Evolutionary conservation across 2,329 filamentous ascomycete species (phyloP), one percentile per base, ranked within the genome.

Genomic region (Beauveria rudraprayagi): DNA sequence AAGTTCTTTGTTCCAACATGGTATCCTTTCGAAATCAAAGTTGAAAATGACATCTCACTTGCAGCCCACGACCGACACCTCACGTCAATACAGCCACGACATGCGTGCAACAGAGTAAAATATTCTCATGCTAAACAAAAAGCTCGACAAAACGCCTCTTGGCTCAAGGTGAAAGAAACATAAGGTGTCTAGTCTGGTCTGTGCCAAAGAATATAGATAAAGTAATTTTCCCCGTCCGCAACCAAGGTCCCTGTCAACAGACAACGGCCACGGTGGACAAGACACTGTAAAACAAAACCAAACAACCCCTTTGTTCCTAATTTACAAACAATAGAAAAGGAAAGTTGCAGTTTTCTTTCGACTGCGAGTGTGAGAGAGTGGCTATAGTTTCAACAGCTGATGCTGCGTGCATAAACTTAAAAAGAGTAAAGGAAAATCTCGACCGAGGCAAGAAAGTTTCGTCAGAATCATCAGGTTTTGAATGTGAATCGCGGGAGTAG

Each of bases 381-480:
- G 46, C 55, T 57, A 17, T 50, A 26, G 43, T 30, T 60, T 40
- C 24, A 37, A 60, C 50, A 60, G 22, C 9, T 26, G 28, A 48
- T 47, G 58, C 58, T 47, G 51, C 41, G 43, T 37, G 51, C 41
- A 46, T 52, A 16, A 59, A 59, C 44, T 43, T 28, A 60, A 60
- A 19, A 17, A 7, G 24, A 53, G 37, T 46, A 46, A 34, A 19
- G n/a, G 22, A 53, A 59, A 52, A 40, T 4, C n/a, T 60, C 28
- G 51, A 60, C 58, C 50, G 41, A 60, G 34, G 34, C 43, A 60
- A 54, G 41, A 47, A 47, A 28, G 57, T 37, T 54, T 60, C 58
- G 58, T 60, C 50, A 60, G 43, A 55, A 60, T 60, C 58, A 60
- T 60, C 58, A 60, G 58, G 58, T 54, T 37, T 48, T 43, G 58